These are phyloP conservation scores for Naganishia vishniacii DNA, from an alignment of 768 basidiomycete genomes.

Conservation along the genomic window DNA sequence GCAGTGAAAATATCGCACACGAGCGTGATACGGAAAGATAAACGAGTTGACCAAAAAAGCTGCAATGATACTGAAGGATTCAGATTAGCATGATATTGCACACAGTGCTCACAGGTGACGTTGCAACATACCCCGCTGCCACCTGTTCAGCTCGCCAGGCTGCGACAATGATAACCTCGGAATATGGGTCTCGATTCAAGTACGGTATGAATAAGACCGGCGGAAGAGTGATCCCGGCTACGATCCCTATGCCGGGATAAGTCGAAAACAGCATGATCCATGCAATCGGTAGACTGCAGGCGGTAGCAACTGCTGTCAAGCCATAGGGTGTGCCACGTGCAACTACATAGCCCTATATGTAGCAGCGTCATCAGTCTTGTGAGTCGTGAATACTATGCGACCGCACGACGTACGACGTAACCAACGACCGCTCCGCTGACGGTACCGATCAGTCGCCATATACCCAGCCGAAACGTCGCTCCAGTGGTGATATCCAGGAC, in stretches of 20 bases:
- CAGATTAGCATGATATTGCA: not conserved
- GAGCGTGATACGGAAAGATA: conserved; percentile 46
- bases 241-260: conserved; percentile 33
- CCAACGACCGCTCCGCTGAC: conserved; percentile 43
- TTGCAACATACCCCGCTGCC: conserved; percentile 31
- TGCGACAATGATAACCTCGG: conserved; percentile 37
- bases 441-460: conserved; percentile 45
- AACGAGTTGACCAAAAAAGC: conserved; percentile 45
- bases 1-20: conserved; percentile 41
- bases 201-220: conserved; percentile 47
- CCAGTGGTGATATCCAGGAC: conserved; percentile 47
- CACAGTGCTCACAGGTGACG: not conserved
- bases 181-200: conserved; percentile 32
- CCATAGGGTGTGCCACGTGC: conserved; percentile 43
- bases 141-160: conserved; percentile 43
- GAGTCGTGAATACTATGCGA: not conserved
- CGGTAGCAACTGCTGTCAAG: conserved; percentile 41
- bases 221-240: conserved; percentile 47
- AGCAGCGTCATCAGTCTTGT: not conserved
- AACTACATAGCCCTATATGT: conserved; percentile 37
- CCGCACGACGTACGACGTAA: conserved; percentile 38
- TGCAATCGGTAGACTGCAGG: conserved; percentile 40
- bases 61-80: conserved; percentile 38
- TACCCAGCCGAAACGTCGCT: conserved; percentile 43
- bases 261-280: conserved; percentile 43